A percentile compares a stretch with the other conserved stretches of the same genome.
phyloP scores from a whole-genome alignment of 257 asterid species.

The Nicotiana noctiflora region DNA sequence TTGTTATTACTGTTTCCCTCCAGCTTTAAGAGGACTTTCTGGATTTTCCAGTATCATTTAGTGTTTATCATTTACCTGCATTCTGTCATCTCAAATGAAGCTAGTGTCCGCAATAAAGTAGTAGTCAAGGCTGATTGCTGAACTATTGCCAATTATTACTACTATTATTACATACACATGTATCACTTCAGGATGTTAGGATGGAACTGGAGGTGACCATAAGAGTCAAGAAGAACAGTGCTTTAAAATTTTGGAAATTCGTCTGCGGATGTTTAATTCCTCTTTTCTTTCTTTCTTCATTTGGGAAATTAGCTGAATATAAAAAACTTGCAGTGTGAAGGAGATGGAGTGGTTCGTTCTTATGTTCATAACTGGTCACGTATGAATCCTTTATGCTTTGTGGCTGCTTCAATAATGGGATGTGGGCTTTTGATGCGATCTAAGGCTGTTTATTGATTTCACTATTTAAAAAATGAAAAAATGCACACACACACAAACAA shows the following conservation, averaged over 20 bases:
- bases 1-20: neutral
- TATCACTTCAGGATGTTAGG: neutral
- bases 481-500: neutral
- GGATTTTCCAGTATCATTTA: neutral
- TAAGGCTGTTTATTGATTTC: neutral
- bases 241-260: neutral
- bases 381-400: neutral
- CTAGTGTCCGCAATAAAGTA: neutral
- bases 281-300: neutral
- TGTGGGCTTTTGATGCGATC: neutral
- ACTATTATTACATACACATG: neutral
- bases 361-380: neutral
- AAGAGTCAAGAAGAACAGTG: neutral
- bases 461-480: constrained; percentile 7
- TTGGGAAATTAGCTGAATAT: neutral
- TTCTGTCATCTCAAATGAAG: neutral
- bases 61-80: neutral
- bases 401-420: neutral
- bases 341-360: neutral
- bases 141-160: neutral
- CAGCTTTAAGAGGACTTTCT: neutral
- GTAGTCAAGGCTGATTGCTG: neutral
- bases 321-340: neutral
- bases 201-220: neutral
- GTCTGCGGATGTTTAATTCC: neutral